Conservation (phyloP, 2,329 filamentous ascomycete genomes). For the Aspergillus fumigatus region DNA sequence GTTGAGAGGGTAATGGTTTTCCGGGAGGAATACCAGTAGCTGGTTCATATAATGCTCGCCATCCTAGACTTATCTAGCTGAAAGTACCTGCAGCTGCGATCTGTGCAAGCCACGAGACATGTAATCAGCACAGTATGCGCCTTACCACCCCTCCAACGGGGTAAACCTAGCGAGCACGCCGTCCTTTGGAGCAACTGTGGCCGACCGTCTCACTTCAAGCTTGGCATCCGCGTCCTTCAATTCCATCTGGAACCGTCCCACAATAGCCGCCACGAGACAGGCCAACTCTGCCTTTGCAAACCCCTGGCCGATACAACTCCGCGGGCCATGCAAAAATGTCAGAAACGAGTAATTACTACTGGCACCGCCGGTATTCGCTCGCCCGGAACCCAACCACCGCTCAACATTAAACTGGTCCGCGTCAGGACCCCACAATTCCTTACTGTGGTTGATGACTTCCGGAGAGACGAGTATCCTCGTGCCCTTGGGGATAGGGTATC, state of each 20-base stretch:
- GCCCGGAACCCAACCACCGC: slow-evolving; percentile 57
- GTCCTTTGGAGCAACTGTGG: slow-evolving; percentile 68
- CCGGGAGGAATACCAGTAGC: slow-evolving; percentile 32
- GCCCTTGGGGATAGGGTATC: slow-evolving; percentile 62
- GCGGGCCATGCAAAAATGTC: slow-evolving; percentile 81
- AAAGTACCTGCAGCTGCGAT: no score
- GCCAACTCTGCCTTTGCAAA: slow-evolving; percentile 85
- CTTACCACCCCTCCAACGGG: slow-evolving; percentile 27
- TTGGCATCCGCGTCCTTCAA: slow-evolving; percentile 59
- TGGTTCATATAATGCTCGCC: neutral
- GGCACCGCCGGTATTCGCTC: slow-evolving; percentile 63
- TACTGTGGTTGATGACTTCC: slow-evolving; percentile 65
- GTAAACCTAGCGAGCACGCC: slow-evolving; percentile 67
- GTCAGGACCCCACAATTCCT: slow-evolving; percentile 69
- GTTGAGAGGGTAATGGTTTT: slow-evolving; percentile 43
- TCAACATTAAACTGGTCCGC: slow-evolving; percentile 74
- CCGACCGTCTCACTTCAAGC: slow-evolving; percentile 61
- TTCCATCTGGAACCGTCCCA: slow-evolving; percentile 67
- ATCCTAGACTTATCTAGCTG: neutral
- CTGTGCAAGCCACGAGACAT: neutral
- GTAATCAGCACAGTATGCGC: neutral
- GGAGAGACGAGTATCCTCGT: slow-evolving; percentile 63
- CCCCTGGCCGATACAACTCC: slow-evolving; percentile 75
- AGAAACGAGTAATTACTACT: slow-evolving; percentile 71
- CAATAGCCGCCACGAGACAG: slow-evolving; percentile 70